Percentiles rank a stretch among this genome's conserved stretches.
phyloP scores from a whole-genome alignment of 257 asterid genomes.

The Penstemon newberryi region DNA sequence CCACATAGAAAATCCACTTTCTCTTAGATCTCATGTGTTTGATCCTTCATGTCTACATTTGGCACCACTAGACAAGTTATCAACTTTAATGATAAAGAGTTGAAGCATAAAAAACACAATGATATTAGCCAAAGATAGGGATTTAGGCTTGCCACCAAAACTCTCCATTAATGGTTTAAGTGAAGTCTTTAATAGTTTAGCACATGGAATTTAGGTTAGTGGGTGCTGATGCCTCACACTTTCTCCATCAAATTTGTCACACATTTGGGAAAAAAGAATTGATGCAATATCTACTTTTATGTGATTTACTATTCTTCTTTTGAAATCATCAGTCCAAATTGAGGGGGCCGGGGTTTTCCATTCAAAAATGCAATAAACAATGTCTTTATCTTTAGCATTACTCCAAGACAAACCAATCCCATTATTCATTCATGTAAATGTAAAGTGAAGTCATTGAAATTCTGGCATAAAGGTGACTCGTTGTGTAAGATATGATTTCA shows the following conservation, averaged over 20 bases:
- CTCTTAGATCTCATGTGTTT: constrained; percentile 29
- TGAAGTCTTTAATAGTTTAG: constrained; percentile 20
- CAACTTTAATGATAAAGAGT: constrained; percentile 3
- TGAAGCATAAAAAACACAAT: neutral
- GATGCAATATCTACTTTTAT: constrained; percentile 26
- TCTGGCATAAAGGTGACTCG: constrained; percentile 23
- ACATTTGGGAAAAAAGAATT: constrained; percentile 7
- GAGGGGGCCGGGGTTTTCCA: constrained; percentile 1
- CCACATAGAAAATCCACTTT: constrained; percentile 27
- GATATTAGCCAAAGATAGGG: neutral
- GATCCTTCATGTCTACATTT: constrained; percentile 25
- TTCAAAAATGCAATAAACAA: constrained; percentile 25
- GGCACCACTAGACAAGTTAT: constrained; percentile 25
- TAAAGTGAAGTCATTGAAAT: neutral
- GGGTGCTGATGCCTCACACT: constrained; percentile 41
- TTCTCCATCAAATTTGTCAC: constrained; percentile 22
- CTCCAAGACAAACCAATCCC: constrained; percentile 27
- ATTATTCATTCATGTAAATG: constrained; percentile 23
- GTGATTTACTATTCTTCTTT: constrained; percentile 14
- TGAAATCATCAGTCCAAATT: constrained; percentile 18
- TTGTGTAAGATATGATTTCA: constrained; percentile 11
- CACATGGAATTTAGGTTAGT: constrained; percentile 36
- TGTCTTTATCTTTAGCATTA: constrained; percentile 20
- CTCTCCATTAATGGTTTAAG: constrained; percentile 24
- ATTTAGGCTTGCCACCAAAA: constrained; percentile 21